Percentiles rank a stretch among this genome's conserved stretches.
These are phyloP conservation scores for Globisporangium emineosum DNA, from an alignment of 352 stramenopile species.

Conservation along the genomic window DNA sequence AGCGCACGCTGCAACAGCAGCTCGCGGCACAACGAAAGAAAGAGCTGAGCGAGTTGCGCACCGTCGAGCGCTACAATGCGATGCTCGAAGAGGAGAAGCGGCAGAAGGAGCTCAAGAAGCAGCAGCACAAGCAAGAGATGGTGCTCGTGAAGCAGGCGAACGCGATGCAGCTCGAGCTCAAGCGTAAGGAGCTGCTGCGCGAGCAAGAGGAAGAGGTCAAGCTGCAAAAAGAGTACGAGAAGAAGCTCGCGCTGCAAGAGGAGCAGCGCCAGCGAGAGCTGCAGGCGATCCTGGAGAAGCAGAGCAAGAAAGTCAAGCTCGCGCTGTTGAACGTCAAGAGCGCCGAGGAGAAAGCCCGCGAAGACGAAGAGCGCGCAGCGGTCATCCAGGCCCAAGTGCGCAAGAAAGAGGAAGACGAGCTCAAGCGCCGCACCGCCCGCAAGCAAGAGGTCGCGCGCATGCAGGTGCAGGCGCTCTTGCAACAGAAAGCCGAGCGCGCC, in stretches of 20 bases:
- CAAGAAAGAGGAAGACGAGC: constrained; percentile 34
- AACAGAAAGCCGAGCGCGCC: constrained; percentile 44
- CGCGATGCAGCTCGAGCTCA: constrained; percentile 44
- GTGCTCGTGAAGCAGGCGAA: constrained; percentile 49
- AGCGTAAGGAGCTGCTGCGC: constrained; percentile 30
- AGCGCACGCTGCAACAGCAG: constrained; percentile 33
- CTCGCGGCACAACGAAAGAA: constrained; percentile 32
- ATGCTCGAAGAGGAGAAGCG: constrained; percentile 47
- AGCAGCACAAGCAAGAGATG: constrained; percentile 39
- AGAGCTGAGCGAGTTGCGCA: constrained; percentile 40
- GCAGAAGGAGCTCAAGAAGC: constrained; percentile 44
- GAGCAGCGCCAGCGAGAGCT: constrained; percentile 41
- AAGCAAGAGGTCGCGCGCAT: constrained; percentile 26
- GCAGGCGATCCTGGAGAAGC: constrained; percentile 42
- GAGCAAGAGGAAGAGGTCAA: constrained; percentile 43
- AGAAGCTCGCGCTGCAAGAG: constrained; percentile 50
- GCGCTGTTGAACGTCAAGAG: constrained; percentile 59
- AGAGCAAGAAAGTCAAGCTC: constrained; percentile 53
- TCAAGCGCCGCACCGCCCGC: constrained; percentile 28
- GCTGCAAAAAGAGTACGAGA: constrained; percentile 45
- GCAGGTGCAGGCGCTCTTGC: constrained; percentile 37
- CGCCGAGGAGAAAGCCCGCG: constrained; percentile 49
- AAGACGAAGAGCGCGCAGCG: constrained; percentile 49
- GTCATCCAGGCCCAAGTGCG: constrained; percentile 39
- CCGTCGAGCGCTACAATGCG: constrained; percentile 34